Evolutionary conservation across 192 early-diverging fungal species (phyloP), one percentile per base, ranked within the genome.

Genomic region (Phycomyces blakesleeanus): DNA sequence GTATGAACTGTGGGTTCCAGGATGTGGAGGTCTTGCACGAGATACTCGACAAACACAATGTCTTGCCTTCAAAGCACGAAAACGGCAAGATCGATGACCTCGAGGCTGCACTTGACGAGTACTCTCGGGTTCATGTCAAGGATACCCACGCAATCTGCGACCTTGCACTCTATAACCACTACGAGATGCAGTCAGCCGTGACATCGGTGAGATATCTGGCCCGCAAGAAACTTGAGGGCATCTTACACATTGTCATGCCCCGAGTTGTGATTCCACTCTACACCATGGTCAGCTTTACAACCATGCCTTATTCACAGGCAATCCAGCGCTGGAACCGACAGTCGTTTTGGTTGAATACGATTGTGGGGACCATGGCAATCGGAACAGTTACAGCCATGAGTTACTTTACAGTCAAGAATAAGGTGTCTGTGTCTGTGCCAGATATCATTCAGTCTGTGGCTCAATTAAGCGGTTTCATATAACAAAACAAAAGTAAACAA

Each of bases 1-100:
- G 96, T 10, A 97, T 98, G 96, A 98, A 98, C 76, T 97, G 94
- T 76, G 96, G 96, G 4, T 96, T 98, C 57, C 91, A 98, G 67
- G 96, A 98, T 66, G 84, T 93, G 15, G 76, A 89, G 39, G 80
- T 88, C 15, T 75, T 93, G 50, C 63, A 85, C 47, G 26, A 58
- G 5, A 71, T 86, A 3, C 69, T 96, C 12, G 83, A 85, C 26
- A 75, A 85, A 24, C 77, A 82, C 49, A 47, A 73, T 29, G 67
- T 84, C 12, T 60, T 66, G 16, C 61, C 75, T 51, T 37, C 62
- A 42, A 12, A 58, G 21, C 21, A 38, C 3, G 16, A 50, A 41
- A 50, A 65, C 56, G 16, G 50, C 58, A 22, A 64, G 55, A 26
- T 65, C 6, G 27, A 62, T 59, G 54, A 68, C 51, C 34, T 93